Base-by-base conservation (phyloP, 2,329 filamentous ascomycete genomes). In the Pseudogymnoascus sp. region DNA sequence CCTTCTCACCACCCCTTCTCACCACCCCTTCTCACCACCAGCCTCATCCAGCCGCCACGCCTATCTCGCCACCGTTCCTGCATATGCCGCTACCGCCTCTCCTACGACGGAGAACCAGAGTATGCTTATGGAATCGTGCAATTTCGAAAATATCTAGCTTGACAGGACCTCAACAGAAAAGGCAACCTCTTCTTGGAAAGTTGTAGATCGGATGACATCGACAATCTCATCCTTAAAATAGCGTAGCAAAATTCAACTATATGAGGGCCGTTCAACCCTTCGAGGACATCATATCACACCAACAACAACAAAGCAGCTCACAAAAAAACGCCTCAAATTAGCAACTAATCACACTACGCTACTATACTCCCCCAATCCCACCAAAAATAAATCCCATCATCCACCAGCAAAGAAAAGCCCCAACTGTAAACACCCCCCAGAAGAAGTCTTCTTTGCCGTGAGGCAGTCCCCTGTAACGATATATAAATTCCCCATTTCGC, bases 371-470 rank as follows among this genome's bases (percentile, higher is more conserved):
- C 51, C 51, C 28, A 34, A 34, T 57, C 28, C 51, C n/a, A 34
- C 28, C 51, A 34, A 19, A 19, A 34, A 28, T 34, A 57, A 57
- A 57, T 57, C 51, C 51, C 51, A 57, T 57, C 51, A 57, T 57
- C 51, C 51, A 57, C 51, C 51, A 57, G 51, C 51, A 57, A 57
- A 57, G 51, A 57, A 57, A 57, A 57, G 51, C 51, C 51, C 51
- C 51, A 57, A 57, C 51, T 57, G 51, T 57, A 57, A 57, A 34
- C 51, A 54, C 51, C 51, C 51, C 51, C 51, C 51, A 57, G 51
- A 57, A 57, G 51, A 57, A 61, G 60, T 61, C 37, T 61, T 61
- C 60, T 61, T 43, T 61, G 60, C 60, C 60, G 60, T 41, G 60
- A 61, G 60, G 60, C 60, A 61, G 34, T 61, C 37, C 21, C 34